Conservation (phyloP, 345 rosid genomes). For the Mercurialis annua region DNA sequence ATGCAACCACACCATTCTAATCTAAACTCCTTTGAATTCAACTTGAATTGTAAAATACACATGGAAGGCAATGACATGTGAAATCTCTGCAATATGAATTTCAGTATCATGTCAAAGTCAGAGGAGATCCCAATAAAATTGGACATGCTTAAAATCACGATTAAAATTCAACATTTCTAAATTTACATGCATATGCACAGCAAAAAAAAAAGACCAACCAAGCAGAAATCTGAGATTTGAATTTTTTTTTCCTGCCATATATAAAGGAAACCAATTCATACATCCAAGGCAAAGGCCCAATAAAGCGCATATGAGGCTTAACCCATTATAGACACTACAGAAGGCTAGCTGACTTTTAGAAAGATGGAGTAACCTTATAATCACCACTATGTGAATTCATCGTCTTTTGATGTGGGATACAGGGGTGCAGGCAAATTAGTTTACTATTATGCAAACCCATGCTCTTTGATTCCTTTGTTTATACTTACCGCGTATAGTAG, state of each 20-base stretch:
- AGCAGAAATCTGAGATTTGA: background rate
- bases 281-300: no score
- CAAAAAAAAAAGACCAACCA: background rate
- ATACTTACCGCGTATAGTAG: constrained; percentile 71
- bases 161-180: background rate
- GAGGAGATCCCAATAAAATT: background rate
- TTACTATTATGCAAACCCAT: no score
- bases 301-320: no score
- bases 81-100: background rate
- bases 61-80: background rate
- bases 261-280: no score
- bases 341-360: no score
- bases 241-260: no score
- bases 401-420: no score
- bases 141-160: background rate
- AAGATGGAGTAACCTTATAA: no score
- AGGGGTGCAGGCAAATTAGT: no score
- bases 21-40: background rate
- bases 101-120: background rate
- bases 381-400: no score
- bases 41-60: background rate
- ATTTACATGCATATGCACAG: background rate
- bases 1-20: no score
- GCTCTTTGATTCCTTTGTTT: background rate
- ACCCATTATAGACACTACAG: no score